phyloP scores from a whole-genome alignment of 495 filamentous ascomycete species.

The Podospora pseudocomata region DNA sequence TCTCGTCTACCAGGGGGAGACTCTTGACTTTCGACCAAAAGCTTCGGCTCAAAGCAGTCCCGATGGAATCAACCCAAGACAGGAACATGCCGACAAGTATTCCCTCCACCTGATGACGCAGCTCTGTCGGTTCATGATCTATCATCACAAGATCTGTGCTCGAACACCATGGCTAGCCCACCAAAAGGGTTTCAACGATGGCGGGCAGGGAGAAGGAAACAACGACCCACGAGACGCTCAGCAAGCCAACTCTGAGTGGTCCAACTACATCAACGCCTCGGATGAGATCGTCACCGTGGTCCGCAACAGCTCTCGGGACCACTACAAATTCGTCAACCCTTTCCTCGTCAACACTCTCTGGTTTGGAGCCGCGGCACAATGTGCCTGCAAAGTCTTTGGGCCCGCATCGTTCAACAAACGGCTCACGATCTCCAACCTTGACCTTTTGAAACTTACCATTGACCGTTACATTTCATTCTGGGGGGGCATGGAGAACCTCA shows the following conservation, averaged over 20 bases:
- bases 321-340: slow-evolving; percentile 30
- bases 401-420: slow-evolving; percentile 15
- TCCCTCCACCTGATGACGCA: slow-evolving; percentile 34
- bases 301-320: slow-evolving; percentile 19
- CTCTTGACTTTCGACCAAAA: slow-evolving; percentile 21
- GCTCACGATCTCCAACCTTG: slow-evolving; percentile 16
- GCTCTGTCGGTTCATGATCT: slow-evolving; percentile 34
- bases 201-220: not conserved
- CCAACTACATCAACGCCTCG: slow-evolving; percentile 27
- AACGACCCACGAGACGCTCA: not conserved
- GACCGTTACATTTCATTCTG: slow-evolving; percentile 22
- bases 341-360: slow-evolving; percentile 34
- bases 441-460: slow-evolving; percentile 19
- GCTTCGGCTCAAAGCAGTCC: not conserved
- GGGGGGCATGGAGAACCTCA: slow-evolving; percentile 21
- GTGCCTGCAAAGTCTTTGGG: slow-evolving; percentile 22
- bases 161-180: slow-evolving; percentile 14
- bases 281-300: slow-evolving; percentile 27
- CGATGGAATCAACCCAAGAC: slow-evolving; percentile 4
- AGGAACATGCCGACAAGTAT: slow-evolving; percentile 25
- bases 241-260: slow-evolving; percentile 14
- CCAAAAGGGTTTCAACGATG: not conserved
- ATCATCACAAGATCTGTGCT: slow-evolving; percentile 29
- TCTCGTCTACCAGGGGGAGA: slow-evolving; percentile 26
- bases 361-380: slow-evolving; percentile 31